phyloP scores from a whole-genome alignment of 2,329 filamentous ascomycete genomes.

The Proliferodiscus dingleyae region DNA sequence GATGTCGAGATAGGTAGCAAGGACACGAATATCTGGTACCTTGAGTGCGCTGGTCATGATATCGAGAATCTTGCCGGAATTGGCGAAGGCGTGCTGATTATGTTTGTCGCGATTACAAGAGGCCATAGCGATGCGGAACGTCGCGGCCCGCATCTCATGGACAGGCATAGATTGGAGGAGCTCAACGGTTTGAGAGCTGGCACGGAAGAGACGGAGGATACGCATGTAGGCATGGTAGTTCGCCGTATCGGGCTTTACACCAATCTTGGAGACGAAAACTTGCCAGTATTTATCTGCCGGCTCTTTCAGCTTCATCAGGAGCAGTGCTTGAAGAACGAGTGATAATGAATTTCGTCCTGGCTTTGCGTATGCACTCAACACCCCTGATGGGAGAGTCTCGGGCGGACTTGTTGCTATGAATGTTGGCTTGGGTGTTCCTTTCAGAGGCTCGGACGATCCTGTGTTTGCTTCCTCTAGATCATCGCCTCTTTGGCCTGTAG shows the following conservation, averaged over 20 bases:
- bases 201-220: conserved; percentile 59
- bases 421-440: conserved; percentile 5
- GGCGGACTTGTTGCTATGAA: conserved; percentile 1
- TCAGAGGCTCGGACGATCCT: not conserved
- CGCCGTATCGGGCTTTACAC: conserved; percentile 65
- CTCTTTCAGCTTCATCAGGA: conserved; percentile 53
- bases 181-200: conserved; percentile 56
- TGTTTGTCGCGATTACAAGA: conserved; percentile 71
- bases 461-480: not conserved
- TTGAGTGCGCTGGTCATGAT: conserved; percentile 48
- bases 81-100: conserved; percentile 63
- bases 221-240: conserved; percentile 68
- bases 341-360: conserved; percentile 59
- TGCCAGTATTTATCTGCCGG: conserved; percentile 77
- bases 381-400: conserved; percentile 16
- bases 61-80: conserved; percentile 61
- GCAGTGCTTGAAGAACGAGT: conserved; percentile 61
- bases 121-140: conserved; percentile 68
- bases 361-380: conserved; percentile 33
- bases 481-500: conserved; percentile 3
- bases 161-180: conserved; percentile 53
- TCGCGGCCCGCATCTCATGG: conserved; percentile 41
- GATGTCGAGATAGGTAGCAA: conserved; percentile 53
- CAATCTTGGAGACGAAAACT: conserved; percentile 55
- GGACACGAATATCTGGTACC: conserved; percentile 45